phyloP scores from a whole-genome alignment of 257 asterid species.

The Coffea eugenioides region DNA sequence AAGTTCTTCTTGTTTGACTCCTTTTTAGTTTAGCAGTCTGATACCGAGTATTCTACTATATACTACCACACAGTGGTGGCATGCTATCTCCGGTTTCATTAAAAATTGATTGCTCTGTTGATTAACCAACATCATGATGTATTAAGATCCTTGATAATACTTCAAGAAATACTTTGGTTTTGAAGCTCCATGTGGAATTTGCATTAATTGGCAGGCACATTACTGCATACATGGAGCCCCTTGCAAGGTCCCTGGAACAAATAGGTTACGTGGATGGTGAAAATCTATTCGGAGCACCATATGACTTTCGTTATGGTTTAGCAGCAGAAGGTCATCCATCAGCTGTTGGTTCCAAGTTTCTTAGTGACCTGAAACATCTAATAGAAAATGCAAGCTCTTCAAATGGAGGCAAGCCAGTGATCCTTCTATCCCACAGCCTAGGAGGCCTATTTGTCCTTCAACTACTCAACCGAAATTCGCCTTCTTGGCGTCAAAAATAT shows the following conservation, averaged over 20 bases:
- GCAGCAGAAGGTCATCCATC: constrained; percentile 68
- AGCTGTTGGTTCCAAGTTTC: constrained; percentile 49
- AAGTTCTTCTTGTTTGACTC: too few relatives aligned
- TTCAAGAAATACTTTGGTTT: neutral
- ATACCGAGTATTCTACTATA: too few relatives aligned
- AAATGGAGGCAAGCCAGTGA: constrained; percentile 52
- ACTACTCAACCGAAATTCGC: constrained; percentile 48
- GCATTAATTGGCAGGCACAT: constrained; percentile 38
- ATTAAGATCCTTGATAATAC: neutral
- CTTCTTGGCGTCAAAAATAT: constrained; percentile 52
- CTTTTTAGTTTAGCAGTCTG: too few relatives aligned
- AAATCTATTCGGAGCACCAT: constrained; percentile 82
- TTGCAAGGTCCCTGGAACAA: constrained; percentile 52
- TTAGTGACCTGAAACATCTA: constrained; percentile 46
- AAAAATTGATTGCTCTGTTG: too few relatives aligned
- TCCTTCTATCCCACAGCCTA: constrained; percentile 74
- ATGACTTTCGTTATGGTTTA: constrained; percentile 78
- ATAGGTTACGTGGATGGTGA: constrained; percentile 58
- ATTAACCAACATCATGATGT: too few relatives aligned
- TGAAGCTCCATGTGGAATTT: neutral
- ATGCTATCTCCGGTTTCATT: too few relatives aligned
- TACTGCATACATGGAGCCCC: constrained; percentile 74
- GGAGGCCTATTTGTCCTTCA: constrained; percentile 69
- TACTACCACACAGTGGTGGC: too few relatives aligned
- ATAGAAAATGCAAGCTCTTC: constrained; percentile 55